Conservation (phyloP, 2,329 filamentous ascomycete species). For the Thermoascus crustaceus region DNA sequence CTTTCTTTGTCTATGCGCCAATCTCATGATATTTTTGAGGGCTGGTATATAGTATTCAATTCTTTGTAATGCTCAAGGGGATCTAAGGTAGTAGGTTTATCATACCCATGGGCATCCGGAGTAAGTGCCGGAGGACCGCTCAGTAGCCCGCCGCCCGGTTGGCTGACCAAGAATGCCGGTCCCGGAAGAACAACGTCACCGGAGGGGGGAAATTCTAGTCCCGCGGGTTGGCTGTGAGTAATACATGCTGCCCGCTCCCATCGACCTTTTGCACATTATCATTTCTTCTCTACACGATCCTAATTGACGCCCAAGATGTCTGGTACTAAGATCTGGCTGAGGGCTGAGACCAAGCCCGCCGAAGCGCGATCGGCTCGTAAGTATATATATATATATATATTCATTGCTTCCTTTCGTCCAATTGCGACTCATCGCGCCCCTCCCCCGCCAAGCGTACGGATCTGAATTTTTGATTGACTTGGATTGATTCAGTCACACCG, state of each 20-base stretch:
- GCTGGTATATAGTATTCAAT: too few species aligned
- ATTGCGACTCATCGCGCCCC: background rate
- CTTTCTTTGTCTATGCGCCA: too few species aligned
- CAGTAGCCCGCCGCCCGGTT: too few species aligned
- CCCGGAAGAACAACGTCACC: background rate
- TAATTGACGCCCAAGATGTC: slow-evolving; percentile 20
- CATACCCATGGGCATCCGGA: too few species aligned
- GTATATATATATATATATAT: slow-evolving; percentile 10
- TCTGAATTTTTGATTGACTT: slow-evolving; percentile 8
- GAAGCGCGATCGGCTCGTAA: slow-evolving; percentile 47
- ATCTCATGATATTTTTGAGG: too few species aligned
- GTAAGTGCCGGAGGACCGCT: too few species aligned
- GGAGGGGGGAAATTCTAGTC: slow-evolving; percentile 1
- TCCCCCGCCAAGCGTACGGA: slow-evolving; percentile 3
- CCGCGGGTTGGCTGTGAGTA: slow-evolving; percentile 1
- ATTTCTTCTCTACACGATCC: background rate
- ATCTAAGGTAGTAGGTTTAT: too few species aligned
- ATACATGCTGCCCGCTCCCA: background rate
- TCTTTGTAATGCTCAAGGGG: too few species aligned
- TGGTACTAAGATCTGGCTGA: slow-evolving; percentile 44
- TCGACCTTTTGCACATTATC: background rate
- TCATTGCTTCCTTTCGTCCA: too few species aligned
- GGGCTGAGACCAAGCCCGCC: slow-evolving; percentile 52
- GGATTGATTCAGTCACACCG: slow-evolving; percentile 33
- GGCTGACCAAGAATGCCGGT: too few species aligned